These are phyloP conservation scores for Colletotrichum incanum DNA, from an alignment of 2,329 filamentous ascomycete genomes.

Conservation along the genomic window DNA sequence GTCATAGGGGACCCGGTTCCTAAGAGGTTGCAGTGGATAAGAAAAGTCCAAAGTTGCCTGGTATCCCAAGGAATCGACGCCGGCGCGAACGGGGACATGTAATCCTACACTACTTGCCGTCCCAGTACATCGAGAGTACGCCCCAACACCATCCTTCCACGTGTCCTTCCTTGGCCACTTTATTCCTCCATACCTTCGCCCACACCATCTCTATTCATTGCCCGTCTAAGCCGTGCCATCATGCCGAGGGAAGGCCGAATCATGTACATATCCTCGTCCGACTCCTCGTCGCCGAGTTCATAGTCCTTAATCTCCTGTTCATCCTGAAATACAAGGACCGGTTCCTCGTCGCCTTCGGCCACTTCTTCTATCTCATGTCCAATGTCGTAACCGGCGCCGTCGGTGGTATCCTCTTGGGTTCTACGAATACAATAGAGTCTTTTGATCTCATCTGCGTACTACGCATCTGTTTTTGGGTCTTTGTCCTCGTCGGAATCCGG, in stretches of 20 bases:
- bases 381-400: not conserved
- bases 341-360: constrained; percentile 6
- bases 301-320: not conserved
- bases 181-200: constrained; percentile 20
- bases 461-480: constrained; percentile 37
- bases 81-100: constrained; percentile 34
- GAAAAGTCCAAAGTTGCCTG: constrained; percentile 41
- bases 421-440: not conserved
- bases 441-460: constrained; percentile 35
- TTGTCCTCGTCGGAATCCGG: constrained; percentile 47
- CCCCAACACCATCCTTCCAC: constrained; percentile 20
- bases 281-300: constrained; percentile 13
- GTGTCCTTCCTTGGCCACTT: not conserved
- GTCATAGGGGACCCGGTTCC: constrained; percentile 9
- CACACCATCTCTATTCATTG: constrained; percentile 23
- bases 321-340: constrained; percentile 22
- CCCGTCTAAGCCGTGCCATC: constrained; percentile 36
- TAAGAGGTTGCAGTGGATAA: constrained; percentile 26
- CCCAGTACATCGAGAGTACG: constrained; percentile 24
- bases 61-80: constrained; percentile 41
- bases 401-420: constrained; percentile 5
- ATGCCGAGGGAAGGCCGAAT: constrained; percentile 29
- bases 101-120: constrained; percentile 42
- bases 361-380: constrained; percentile 18
- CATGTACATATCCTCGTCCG: constrained; percentile 38